phyloP scores from a whole-genome alignment of 148 eudicot genomes.

The Rhododendron mucronatum region DNA sequence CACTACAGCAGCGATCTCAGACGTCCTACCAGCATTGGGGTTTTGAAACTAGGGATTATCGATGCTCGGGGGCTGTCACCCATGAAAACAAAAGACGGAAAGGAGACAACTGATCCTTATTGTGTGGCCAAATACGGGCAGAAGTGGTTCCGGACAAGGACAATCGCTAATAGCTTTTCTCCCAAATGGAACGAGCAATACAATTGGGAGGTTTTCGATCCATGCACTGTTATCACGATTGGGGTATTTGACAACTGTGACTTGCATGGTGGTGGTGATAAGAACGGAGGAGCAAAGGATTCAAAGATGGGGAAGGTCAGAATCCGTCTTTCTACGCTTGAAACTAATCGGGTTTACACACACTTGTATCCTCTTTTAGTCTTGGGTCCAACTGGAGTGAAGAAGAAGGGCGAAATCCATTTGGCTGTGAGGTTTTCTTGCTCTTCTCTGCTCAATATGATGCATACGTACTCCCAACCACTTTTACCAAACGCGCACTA shows the following conservation, averaged over 20 bases:
- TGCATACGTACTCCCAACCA: constrained; percentile 25
- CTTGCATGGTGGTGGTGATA: constrained; percentile 17
- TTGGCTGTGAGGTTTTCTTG: constrained; percentile 30
- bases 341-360: constrained; percentile 34
- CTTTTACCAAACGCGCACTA: constrained; percentile 41
- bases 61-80: constrained; percentile 30
- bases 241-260: constrained; percentile 35
- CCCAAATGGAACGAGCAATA: constrained; percentile 40
- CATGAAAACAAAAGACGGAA: constrained; percentile 33
- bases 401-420: constrained; percentile 43
- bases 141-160: constrained; percentile 35
- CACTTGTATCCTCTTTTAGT: constrained; percentile 33
- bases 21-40: constrained; percentile 25
- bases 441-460: constrained; percentile 27
- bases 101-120: constrained; percentile 36
- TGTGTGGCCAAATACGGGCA: constrained; percentile 37
- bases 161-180: constrained; percentile 21
- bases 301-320: constrained; percentile 35
- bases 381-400: constrained; percentile 28
- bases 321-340: constrained; percentile 29
- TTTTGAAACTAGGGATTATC: constrained; percentile 32
- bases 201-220: constrained; percentile 40
- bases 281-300: constrained; percentile 19
- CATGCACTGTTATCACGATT: constrained; percentile 34
- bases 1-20: constrained; percentile 38